These are phyloP conservation scores for Cercospora zeae-maydis DNA, from an alignment of 2,329 filamentous ascomycete species.

Conservation along the genomic window DNA sequence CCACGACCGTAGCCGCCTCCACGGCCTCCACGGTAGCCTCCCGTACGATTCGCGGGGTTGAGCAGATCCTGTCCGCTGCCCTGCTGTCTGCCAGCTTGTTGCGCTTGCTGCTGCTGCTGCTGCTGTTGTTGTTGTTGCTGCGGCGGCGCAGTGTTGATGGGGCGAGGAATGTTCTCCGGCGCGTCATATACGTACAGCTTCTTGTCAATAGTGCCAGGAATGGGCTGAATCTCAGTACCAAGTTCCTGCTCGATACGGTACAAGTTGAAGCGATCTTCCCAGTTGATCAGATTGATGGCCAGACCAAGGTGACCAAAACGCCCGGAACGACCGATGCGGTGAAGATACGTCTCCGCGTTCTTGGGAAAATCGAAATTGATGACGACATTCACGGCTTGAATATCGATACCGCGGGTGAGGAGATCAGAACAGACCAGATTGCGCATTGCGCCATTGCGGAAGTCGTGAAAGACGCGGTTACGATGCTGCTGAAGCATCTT, in stretches of 20 bases:
- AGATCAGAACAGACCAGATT: conserved; percentile 98
- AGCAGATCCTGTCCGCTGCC: conserved; percentile 36
- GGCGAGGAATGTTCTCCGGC: conserved; percentile 88
- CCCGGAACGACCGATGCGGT: conserved; percentile 95
- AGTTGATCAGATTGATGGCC: conserved; percentile 98
- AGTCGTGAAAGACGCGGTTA: conserved; percentile 98
- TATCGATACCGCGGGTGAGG: conserved; percentile 97
- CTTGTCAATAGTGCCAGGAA: conserved; percentile 91
- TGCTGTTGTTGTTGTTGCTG: conserved; percentile 29
- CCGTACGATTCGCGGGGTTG: conserved; percentile 35
- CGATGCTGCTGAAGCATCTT: conserved; percentile 96
- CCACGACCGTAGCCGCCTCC: conserved; percentile 33
- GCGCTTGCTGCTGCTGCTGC: conserved; percentile 16
- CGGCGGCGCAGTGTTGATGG: conserved; percentile 56
- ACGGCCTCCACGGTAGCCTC: conserved; percentile 33
- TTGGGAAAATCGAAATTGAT: conserved; percentile 99
- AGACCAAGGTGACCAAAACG: conserved; percentile 95
- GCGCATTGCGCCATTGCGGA: conserved; percentile 94
- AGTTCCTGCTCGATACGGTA: conserved; percentile 98
- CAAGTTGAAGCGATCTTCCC: conserved; percentile 97
- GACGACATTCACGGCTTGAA: conserved; percentile 97
- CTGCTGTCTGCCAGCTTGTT: conserved; percentile 33
- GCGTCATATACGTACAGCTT: conserved; percentile 97
- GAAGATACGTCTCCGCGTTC: conserved; percentile 97
- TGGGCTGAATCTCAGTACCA: conserved; percentile 96